Evolutionary conservation across 352 stramenopile genomes (phyloP).

Genomic region (Pythium aphanidermatum): DNA sequence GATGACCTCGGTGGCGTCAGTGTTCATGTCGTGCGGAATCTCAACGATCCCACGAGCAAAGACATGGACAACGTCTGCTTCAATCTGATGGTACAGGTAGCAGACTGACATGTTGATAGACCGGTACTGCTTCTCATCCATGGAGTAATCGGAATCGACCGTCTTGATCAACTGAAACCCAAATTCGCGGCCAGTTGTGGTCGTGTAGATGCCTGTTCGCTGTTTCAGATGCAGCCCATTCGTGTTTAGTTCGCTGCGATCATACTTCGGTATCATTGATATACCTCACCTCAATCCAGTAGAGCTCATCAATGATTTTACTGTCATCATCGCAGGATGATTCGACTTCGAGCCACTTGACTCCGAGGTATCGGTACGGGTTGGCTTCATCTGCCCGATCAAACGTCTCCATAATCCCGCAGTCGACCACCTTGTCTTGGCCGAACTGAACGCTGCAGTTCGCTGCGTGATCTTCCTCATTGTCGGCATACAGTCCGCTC

Average conservation of each 20-base stretch:
- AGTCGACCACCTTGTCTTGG: slow-evolving; percentile 26
- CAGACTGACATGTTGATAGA: slow-evolving; percentile 50
- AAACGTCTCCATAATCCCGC: slow-evolving; percentile 44
- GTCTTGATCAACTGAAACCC: slow-evolving; percentile 64
- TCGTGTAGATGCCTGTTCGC: slow-evolving; percentile 30
- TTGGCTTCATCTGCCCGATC: slow-evolving; percentile 20
- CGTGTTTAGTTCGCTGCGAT: too few species aligned
- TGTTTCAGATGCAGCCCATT: too few species aligned
- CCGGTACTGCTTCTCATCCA: slow-evolving; percentile 13
- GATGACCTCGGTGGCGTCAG: slow-evolving; percentile 5
- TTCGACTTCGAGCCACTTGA: slow-evolving; percentile 54
- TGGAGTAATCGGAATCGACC: slow-evolving; percentile 24
- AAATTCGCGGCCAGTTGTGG: slow-evolving; percentile 25
- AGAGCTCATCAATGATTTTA: slow-evolving; percentile 40
- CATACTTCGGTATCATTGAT: too few species aligned
- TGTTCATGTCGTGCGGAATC: slow-evolving; percentile 20
- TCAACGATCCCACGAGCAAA: slow-evolving; percentile 60
- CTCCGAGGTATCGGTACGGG: slow-evolving; percentile 46
- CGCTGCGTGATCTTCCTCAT: slow-evolving; percentile 25
- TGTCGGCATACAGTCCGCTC: slow-evolving; percentile 42
- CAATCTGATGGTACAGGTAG: slow-evolving; percentile 51
- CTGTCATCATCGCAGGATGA: slow-evolving; percentile 8
- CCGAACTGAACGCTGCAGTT: slow-evolving; percentile 52
- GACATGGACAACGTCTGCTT: slow-evolving; percentile 35
- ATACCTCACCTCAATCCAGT: slow-evolving; percentile 47